Conservation (phyloP, 495 filamentous ascomycete species). For the Aspergillus funiculosus region DNA sequence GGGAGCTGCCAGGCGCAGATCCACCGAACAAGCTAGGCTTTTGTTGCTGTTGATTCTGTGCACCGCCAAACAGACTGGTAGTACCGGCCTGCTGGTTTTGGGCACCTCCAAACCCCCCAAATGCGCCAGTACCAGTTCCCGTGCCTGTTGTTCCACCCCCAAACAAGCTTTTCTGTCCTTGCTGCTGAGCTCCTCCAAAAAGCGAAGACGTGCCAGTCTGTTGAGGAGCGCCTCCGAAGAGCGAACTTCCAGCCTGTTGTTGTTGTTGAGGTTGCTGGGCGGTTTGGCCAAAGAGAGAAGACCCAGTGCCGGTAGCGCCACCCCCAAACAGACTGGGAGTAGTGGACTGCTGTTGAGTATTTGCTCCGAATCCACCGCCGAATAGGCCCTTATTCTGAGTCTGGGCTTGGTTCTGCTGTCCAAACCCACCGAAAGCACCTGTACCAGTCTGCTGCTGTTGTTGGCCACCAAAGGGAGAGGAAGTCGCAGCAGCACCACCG, state of each 20-base stretch:
- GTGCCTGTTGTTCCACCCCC: constrained; percentile 22
- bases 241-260: constrained; percentile 36
- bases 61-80: constrained; percentile 47
- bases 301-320: constrained; percentile 26
- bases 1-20: constrained; percentile 30
- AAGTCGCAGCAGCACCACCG: constrained; percentile 32
- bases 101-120: constrained; percentile 25
- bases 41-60: constrained; percentile 34
- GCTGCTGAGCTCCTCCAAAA: constrained; percentile 40
- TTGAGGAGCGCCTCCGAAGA: constrained; percentile 42
- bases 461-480: constrained; percentile 36
- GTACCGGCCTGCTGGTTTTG: constrained; percentile 28
- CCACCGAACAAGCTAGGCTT: constrained; percentile 31
- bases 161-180: constrained; percentile 35
- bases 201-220: constrained; percentile 26
- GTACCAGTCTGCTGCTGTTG: constrained; percentile 33
- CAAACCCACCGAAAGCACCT: constrained; percentile 41
- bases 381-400: constrained; percentile 38
- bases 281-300: constrained; percentile 38
- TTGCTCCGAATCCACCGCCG: constrained; percentile 35
- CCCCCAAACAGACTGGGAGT: constrained; percentile 41
- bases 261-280: constrained; percentile 31
- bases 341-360: constrained; percentile 34
- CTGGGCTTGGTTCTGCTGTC: constrained; percentile 38
- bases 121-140: constrained; percentile 21